Base-by-base conservation (phyloP, 352 stramenopile genomes). In the Phytophthora pistaciae region DNA sequence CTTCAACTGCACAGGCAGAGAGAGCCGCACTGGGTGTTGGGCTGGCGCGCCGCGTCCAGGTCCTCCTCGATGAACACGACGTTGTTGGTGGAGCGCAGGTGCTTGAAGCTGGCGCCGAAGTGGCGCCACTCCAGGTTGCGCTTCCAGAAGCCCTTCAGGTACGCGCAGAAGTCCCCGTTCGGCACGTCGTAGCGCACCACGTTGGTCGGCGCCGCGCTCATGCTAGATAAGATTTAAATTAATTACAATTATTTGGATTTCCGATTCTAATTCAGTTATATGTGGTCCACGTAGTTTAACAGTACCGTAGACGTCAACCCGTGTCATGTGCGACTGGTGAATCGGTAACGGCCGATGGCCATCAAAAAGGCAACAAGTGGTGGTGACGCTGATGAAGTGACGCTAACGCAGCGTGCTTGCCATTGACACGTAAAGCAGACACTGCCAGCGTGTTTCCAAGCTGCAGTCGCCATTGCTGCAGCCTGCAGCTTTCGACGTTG, bases 1-100 rank as follows among this genome's bases (percentile, higher is more conserved):
- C 42, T 50, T 18, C 16, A 50, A 13, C 42, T 21, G 42, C 42
- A 49, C 31, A 36, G 31, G 42, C 42, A 29, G 27, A 38, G 31
- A 38, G 31, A 4, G 31, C 31, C 42, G 62, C 49, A 94, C 87
- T 85, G 81, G 3, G 85, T 92, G 42, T 90, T 90, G 53, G 87
- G 85, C 76, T 95, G 87, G 10, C 84, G 84, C 11, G 83, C 87
- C 0, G 87, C 87, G 18, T 91, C 75, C 25, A 73, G 58, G 55
- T 95, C 87, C 49, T 95, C 87, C 58, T 95, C 87, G 67, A 95
- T 92, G 54, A 84, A 68, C 29, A 95, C 87, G 58, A 95, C 82
- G 75, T 92, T 95, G 75, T 95, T 95, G 52, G 83, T 92, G 56
- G 86, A 84, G 59, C 87, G 87, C 60, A 95, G 49, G 70, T 93